Evolutionary conservation across 441 rosid genomes (phyloP), one percentile per base, ranked within the genome.

Genomic region (Lepidium campestre): DNA sequence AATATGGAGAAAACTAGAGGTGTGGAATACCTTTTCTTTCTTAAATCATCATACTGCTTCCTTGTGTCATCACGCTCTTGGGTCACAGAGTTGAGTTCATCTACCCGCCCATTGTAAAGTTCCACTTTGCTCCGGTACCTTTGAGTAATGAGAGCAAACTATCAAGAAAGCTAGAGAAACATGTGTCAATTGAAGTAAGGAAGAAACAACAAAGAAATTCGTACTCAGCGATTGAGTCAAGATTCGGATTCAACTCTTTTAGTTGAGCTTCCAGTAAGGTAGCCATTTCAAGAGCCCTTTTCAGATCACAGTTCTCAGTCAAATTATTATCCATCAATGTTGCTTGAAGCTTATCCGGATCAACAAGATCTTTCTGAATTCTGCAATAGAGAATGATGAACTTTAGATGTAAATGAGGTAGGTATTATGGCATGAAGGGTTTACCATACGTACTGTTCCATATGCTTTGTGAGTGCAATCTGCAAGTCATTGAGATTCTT

Each of bases 171-270:
- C 53, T 37, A 53, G n/a, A 45, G 64, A 44, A 59, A 37, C 45
- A 53, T 60, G 53, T 9, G 20, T 11, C 22, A 12, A 12, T 14
- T 37, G 29, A 25, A 44, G 45, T 25, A 42, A 18, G 36, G 3
- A 27, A 40, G 22, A 62, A 17, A 14, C 19, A 77, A 67, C 37
- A 5, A 45, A n/a, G 7, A 59, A 46, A 74, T 37, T 54, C 85
- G 70, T 86, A 94, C 99, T 91, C 97, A 32, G 99, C 72, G 7
- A 94, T 89, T 62, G 97, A 94, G 78, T 94, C 97, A 45, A 94
- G 96, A 79, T 94, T 94, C 55, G 99, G 99, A 73, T 84, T 89
- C 89, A 94, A 72, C 78, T 94, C 96, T 79, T 87, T 94, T 67
- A 94, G 74, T 59, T 94, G 97, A 63, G 94, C 92, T 75, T 94